Conservation (phyloP, 192 early-diverging fungal genomes). For the Coemansia erecta region DNA sequence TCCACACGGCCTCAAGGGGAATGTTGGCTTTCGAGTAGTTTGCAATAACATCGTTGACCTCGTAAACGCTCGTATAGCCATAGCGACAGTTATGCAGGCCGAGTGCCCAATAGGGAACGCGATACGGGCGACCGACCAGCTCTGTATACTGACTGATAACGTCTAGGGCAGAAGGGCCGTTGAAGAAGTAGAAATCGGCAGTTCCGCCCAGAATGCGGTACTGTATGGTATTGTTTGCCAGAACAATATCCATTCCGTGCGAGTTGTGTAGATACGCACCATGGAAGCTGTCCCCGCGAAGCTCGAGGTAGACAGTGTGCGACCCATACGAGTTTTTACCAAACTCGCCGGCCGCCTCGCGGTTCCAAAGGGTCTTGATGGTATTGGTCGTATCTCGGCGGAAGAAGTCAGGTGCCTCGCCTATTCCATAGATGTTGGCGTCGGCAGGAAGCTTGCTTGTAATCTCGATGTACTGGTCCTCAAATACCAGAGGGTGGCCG, state of each 20-base stretch:
- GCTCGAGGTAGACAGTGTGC: conserved; percentile 65
- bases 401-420: conserved; percentile 59
- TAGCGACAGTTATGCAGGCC: conserved; percentile 67
- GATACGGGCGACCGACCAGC: conserved; percentile 61
- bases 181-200: conserved; percentile 63
- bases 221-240: conserved; percentile 52
- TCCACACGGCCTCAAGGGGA: conserved; percentile 65
- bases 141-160: conserved; percentile 59
- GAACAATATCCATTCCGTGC: conserved; percentile 69
- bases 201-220: conserved; percentile 67
- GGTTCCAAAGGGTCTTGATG: conserved; percentile 36
- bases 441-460: conserved; percentile 55
- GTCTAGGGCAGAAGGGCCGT: conserved; percentile 51
- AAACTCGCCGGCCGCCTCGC: conserved; percentile 50
- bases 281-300: conserved; percentile 55
- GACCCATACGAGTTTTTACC: conserved; percentile 63
- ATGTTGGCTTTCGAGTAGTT: conserved; percentile 57
- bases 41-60: conserved; percentile 56
- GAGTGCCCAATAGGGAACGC: conserved; percentile 62
- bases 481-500: conserved; percentile 55
- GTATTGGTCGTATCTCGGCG: conserved; percentile 50
- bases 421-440: conserved; percentile 69
- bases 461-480: conserved; percentile 67
- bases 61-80: conserved; percentile 59
- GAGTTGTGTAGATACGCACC: conserved; percentile 59